Conservation (phyloP, 768 basidiomycete genomes). For the Thelephora ganbajun region DNA sequence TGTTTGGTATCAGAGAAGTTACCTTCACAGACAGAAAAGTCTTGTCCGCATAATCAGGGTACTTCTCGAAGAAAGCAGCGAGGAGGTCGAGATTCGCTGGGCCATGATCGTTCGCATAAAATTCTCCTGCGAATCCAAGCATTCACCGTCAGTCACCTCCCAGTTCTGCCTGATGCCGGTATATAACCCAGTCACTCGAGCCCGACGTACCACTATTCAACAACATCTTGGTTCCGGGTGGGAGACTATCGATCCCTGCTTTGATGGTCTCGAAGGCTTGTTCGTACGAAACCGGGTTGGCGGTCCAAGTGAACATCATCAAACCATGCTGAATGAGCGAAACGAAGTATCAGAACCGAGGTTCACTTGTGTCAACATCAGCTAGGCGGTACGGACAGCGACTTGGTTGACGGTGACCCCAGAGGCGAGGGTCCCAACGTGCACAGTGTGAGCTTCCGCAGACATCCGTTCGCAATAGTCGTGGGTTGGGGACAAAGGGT, state of each 20-base stretch:
- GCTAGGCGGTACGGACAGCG: constrained; percentile 21
- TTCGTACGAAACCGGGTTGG: constrained; percentile 31
- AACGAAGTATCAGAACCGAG: background rate
- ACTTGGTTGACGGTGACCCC: constrained; percentile 19
- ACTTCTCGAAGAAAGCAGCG: constrained; percentile 32
- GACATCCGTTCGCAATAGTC: too few species aligned
- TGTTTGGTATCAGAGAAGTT: background rate
- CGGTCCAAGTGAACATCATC: constrained; percentile 40
- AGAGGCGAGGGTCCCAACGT: too few species aligned
- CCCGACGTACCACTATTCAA: constrained; percentile 31
- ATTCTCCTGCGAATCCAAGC: constrained; percentile 26
- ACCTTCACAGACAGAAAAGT: constrained; percentile 38
- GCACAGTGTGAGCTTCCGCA: too few species aligned
- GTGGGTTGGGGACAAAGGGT: too few species aligned
- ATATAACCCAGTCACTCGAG: background rate
- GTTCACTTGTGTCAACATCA: background rate
- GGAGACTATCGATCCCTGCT: constrained; percentile 28
- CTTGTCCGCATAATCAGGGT: constrained; percentile 29
- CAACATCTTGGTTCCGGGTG: constrained; percentile 30
- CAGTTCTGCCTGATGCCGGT: background rate
- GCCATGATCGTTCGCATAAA: constrained; percentile 32
- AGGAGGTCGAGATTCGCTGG: constrained; percentile 35
- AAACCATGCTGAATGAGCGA: constrained; percentile 27
- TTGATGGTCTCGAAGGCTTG: constrained; percentile 50
- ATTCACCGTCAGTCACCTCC: background rate